Conservation (phyloP, 345 rosid species). For the Aegle marmelos region DNA sequence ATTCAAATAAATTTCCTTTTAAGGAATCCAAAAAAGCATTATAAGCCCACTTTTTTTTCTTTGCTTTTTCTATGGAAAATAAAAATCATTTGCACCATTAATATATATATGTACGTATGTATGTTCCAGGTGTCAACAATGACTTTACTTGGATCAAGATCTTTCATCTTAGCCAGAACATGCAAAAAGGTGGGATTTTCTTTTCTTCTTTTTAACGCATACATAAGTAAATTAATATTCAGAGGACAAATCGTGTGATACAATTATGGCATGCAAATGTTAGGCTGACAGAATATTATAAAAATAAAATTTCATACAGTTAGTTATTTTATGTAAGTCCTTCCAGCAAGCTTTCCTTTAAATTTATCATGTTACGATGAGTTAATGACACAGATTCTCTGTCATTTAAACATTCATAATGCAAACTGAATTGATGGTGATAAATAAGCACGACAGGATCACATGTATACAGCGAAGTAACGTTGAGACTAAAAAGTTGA, state of each 20-base stretch:
- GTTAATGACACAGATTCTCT: not conserved
- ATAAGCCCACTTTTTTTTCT: too few species aligned
- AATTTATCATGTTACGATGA: too few species aligned
- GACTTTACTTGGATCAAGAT: not conserved
- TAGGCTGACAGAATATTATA: too few species aligned
- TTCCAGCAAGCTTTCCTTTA: not conserved
- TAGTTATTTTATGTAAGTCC: not conserved
- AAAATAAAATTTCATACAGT: too few species aligned
- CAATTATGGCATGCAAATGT: not conserved
- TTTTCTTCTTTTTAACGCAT: not conserved
- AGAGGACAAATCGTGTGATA: conserved; percentile 4
- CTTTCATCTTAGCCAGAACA: not conserved
- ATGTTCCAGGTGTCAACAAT: too few species aligned
- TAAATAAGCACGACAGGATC: not conserved
- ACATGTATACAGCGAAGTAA: not conserved
- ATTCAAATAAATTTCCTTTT: too few species aligned
- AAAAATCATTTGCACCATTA: not conserved
- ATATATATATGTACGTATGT: too few species aligned
- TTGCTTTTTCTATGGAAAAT: too few species aligned
- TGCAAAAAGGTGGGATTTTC: not conserved
- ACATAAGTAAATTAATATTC: not conserved
- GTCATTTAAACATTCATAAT: not conserved
- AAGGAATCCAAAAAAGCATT: too few species aligned
- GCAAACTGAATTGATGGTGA: not conserved
- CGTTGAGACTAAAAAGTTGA: not conserved